These are phyloP conservation scores for Hyaloscypha hepaticicola DNA, from an alignment of 495 filamentous ascomycete genomes.

Conservation along the genomic window DNA sequence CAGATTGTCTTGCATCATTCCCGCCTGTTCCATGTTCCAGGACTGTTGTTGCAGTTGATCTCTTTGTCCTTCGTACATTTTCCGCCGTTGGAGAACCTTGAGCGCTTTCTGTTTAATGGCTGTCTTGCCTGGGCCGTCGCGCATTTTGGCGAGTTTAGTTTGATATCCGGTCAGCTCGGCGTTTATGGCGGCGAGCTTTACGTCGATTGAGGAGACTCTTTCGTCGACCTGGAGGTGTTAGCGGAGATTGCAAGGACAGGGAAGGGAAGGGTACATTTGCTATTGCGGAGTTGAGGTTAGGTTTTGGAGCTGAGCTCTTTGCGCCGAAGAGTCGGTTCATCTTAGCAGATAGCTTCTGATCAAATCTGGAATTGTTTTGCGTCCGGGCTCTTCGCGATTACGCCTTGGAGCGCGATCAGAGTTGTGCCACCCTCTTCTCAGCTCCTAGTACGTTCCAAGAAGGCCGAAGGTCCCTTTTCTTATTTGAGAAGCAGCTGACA, in stretches of 20 bases:
- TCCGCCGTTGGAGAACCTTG: conserved; percentile 93
- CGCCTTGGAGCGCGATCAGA: not conserved
- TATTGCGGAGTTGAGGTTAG: conserved; percentile 85
- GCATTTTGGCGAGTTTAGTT: conserved; percentile 85
- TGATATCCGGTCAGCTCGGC: conserved; percentile 89
- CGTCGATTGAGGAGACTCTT: conserved; percentile 86
- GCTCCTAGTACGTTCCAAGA: not conserved
- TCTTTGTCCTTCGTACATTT: conserved; percentile 91
- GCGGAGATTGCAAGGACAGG: conserved; percentile 18
- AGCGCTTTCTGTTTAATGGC: conserved; percentile 93
- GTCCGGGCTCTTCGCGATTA: too few species aligned
- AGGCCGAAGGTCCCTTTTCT: not conserved
- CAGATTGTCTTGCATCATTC: conserved; percentile 98
- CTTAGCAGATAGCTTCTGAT: not conserved
- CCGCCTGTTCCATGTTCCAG: conserved; percentile 99
- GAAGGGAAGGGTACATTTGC: conserved; percentile 58
- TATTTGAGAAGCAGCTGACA: not conserved
- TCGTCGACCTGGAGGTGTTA: conserved; percentile 62
- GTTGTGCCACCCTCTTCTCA: not conserved
- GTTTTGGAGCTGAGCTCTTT: conserved; percentile 85
- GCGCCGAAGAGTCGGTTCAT: conserved; percentile 98
- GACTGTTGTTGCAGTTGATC: conserved; percentile 93
- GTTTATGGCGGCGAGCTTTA: conserved; percentile 90
- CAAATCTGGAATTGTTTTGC: not conserved
- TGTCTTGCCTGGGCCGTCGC: conserved; percentile 91